Base-by-base conservation (phyloP, 306 rosid species). In the Fragaria ananassa region DNA sequence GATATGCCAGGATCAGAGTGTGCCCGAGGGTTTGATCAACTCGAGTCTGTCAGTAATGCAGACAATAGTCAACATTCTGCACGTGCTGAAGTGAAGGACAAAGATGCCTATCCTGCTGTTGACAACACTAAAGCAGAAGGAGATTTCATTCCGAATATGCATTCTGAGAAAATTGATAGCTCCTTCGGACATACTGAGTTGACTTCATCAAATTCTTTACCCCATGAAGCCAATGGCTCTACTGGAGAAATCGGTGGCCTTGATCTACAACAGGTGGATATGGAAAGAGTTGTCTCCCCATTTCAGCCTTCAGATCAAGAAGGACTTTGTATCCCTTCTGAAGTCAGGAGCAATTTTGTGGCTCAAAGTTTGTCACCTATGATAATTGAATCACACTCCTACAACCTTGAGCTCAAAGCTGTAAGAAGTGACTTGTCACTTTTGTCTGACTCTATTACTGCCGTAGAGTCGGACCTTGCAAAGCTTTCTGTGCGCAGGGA, bases 401-500 rank as follows among this genome's bases (percentile, higher is more conserved):
- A 75, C 71, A 91, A 83, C 25, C 76, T 54, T 49, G 98, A 96
- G 87, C 89, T 96, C 91, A 89, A 82, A 74, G 83, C 87, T 34
- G 49, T 92, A 39, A 95, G 80, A 83, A 89, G 61, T 74, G 91
- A 92, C 71, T 78, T 89, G 51, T 78, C 86, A 31, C 79, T 71
- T 39, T 81, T 91, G 77, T 89, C 89, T 68, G 96, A 93, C 50
- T 89, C 96, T 75, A 86, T 96, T 34, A 69, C 87, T 49, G 63
- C 78, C 70, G 57, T 72, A 64, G 93, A 85, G 81, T 87, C 80
- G 35, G 93, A 89, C 84, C 89, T 92, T 49, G 74, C 80, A 50
- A 96, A 82, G 91, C 81, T 91, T 23, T 89, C 91, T 57, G 84
- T 87, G 60, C 91, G 98, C 42, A 88, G 93, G 83, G 99, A 96